These are phyloP conservation scores for Collybia sordida DNA, from an alignment of 768 basidiomycete genomes.

Conservation along the genomic window DNA sequence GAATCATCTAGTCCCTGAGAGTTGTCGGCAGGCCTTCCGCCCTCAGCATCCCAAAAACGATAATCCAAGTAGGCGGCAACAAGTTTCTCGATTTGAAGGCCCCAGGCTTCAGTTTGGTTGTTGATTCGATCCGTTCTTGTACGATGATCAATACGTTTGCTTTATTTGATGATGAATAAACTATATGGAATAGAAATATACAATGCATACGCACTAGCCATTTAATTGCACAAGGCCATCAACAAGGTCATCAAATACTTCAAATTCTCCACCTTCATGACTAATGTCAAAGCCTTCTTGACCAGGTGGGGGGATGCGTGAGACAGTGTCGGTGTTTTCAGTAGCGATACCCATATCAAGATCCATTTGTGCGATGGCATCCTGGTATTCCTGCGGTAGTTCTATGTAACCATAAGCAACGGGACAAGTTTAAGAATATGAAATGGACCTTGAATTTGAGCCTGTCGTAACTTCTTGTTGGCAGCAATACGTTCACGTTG, in stretches of 20 bases:
- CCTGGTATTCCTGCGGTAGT: too few relatives aligned
- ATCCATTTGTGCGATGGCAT: too few relatives aligned
- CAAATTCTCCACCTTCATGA: slow-evolving; percentile 11
- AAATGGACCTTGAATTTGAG: too few relatives aligned
- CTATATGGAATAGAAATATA: too few relatives aligned
- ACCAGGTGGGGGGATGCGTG: slow-evolving; percentile 5
- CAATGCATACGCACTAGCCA: too few relatives aligned
- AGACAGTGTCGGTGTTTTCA: slow-evolving; percentile 7
- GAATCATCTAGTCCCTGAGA: neutral
- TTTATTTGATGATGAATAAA: too few relatives aligned
- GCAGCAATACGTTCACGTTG: too few relatives aligned
- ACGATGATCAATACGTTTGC: slow-evolving; percentile 5
- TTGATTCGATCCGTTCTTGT: slow-evolving; percentile 4
- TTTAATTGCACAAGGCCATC: neutral
- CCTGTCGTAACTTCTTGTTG: too few relatives aligned
- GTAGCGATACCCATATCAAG: slow-evolving; percentile 2
- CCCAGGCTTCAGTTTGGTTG: slow-evolving; percentile 8
- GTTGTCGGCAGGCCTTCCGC: too few relatives aligned
- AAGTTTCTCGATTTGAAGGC: slow-evolving; percentile 7
- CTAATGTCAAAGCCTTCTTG: slow-evolving; percentile 12
- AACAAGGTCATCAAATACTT: slow-evolving; percentile 10
- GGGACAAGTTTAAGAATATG: too few relatives aligned
- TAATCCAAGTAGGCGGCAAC: slow-evolving; percentile 8
- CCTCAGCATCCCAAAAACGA: neutral
- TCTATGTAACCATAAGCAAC: too few relatives aligned